These are phyloP conservation scores for Mycena amicta DNA, from an alignment of 768 basidiomycete species.

Conservation along the genomic window DNA sequence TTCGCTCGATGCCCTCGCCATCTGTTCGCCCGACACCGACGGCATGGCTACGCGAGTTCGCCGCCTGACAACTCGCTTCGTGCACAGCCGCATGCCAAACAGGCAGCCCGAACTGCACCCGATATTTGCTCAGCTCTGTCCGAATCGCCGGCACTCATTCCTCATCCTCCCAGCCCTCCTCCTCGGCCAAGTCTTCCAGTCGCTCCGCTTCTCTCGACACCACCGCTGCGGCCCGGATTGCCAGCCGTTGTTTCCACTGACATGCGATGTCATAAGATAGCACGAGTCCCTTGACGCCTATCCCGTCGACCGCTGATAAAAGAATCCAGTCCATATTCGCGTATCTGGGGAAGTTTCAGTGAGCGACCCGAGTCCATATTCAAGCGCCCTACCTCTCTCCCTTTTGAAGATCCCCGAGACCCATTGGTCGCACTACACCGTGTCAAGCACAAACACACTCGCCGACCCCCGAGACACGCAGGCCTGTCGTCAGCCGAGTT, in stretches of 20 bases:
- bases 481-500: constrained; percentile 9
- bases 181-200: too few species aligned
- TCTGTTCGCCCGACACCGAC: constrained; percentile 28
- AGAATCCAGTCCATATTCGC: constrained; percentile 23
- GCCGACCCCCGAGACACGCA: constrained; percentile 6
- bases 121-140: not conserved
- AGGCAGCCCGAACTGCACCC: constrained; percentile 5
- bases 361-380: not conserved
- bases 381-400: constrained; percentile 17
- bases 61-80: constrained; percentile 7
- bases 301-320: constrained; percentile 6
- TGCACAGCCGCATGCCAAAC: constrained; percentile 15
- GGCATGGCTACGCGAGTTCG: constrained; percentile 6
- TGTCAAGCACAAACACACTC: constrained; percentile 13
- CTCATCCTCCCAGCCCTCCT: too few species aligned
- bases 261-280: constrained; percentile 25
- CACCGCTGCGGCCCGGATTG: not conserved
- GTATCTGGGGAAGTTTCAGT: constrained; percentile 7
- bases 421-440: constrained; percentile 29
- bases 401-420: constrained; percentile 28
- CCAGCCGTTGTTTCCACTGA: constrained; percentile 18
- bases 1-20: constrained; percentile 35
- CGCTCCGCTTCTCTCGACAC: too few species aligned
- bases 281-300: not conserved
- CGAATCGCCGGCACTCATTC: too few species aligned